Base-by-base conservation (phyloP, 75 land plant species). In the Ceratopteris richardii region DNA sequence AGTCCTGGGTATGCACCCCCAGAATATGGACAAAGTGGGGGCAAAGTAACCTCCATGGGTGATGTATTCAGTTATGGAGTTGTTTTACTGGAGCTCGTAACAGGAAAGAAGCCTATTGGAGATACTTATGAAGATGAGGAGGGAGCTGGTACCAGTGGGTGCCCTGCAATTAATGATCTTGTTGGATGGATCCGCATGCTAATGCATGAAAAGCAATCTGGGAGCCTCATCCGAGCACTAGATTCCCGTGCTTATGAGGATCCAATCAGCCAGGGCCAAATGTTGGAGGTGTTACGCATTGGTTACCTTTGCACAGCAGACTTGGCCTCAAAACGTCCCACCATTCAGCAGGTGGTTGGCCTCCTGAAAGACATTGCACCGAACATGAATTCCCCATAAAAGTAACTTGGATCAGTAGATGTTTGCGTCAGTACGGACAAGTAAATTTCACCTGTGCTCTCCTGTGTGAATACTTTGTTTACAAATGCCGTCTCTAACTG, bases 321-420 rank as follows among this genome's bases (percentile, higher is more conserved):
- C 64, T 23, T 63, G 23, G 73, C 91, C 1, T 55, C 64, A 24
- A 94, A 94, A 70, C 72, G 98, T 43, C 98, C 98, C 33, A 79
- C 87, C 0, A 94, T 94, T 90, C 87, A 83, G 54, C 96, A 94
- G 70, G 81, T 94, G 0, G 79, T 94, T 16, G 98, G 96, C 9
- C 59, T 94, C 56, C 75, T 94, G 29, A 94, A 94, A 50, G 98
- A 94, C 75, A 65, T 85, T 9, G 42, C 42, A 9, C 42, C 42
- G 13, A 40, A 51, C 53, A 9, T 21, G 18, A 7, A 11, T 11
- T 51, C 53, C 53, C 22, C 53, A 12, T 21, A 19, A 21, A 10
- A 51, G 42, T n/a, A n/a, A n/a, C n/a, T n/a, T n/a, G n/a, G n/a
- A n/a, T n/a, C n/a, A n/a, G n/a, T n/a, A n/a, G n/a, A n/a, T n/a